A percentile compares a stretch with the other conserved stretches of the same genome.
These are phyloP conservation scores for Wickerhamiella vanderwaltii DNA, from an alignment of 805 yeast genomes.

Conservation along the genomic window DNA sequence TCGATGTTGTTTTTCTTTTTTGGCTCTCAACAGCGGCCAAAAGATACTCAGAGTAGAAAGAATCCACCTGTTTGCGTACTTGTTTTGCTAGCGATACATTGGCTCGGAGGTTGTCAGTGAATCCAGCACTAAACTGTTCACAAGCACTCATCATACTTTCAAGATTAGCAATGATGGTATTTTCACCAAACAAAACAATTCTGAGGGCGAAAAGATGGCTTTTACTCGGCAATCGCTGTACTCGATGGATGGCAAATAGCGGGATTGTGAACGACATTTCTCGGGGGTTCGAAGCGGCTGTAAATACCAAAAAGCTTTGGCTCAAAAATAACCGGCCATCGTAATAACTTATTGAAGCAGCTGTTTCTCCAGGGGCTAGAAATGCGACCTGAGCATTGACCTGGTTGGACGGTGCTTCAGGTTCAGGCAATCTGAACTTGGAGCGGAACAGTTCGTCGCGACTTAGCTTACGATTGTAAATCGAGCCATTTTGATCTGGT, in stretches of 20 bases:
- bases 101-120: slow-evolving; percentile 48
- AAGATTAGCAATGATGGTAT: slow-evolving; percentile 54
- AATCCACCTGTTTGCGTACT: slow-evolving; percentile 44
- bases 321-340: slow-evolving; percentile 64
- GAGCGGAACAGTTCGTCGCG: slow-evolving; percentile 60
- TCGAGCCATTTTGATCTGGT: slow-evolving; percentile 15
- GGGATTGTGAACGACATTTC: slow-evolving; percentile 61
- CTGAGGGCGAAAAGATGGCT: slow-evolving; percentile 67
- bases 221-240: slow-evolving; percentile 71
- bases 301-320: slow-evolving; percentile 61
- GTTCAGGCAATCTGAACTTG: slow-evolving; percentile 59
- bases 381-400: slow-evolving; percentile 49
- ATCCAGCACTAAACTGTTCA: slow-evolving; percentile 61
- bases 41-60: slow-evolving; percentile 77
- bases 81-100: slow-evolving; percentile 51
- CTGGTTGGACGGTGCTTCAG: slow-evolving; percentile 53
- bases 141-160: slow-evolving; percentile 69
- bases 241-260: slow-evolving; percentile 65
- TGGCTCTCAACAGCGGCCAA: slow-evolving; percentile 24
- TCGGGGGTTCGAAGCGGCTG: slow-evolving; percentile 54
- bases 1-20: slow-evolving; percentile 8
- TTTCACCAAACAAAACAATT: slow-evolving; percentile 54
- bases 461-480: slow-evolving; percentile 32
- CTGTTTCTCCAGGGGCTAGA: slow-evolving; percentile 17
- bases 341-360: slow-evolving; percentile 26